Evolutionary conservation across 1,284 basidiomycete genomes (phyloP).

Genomic region (Rhodotorula sp.): DNA sequence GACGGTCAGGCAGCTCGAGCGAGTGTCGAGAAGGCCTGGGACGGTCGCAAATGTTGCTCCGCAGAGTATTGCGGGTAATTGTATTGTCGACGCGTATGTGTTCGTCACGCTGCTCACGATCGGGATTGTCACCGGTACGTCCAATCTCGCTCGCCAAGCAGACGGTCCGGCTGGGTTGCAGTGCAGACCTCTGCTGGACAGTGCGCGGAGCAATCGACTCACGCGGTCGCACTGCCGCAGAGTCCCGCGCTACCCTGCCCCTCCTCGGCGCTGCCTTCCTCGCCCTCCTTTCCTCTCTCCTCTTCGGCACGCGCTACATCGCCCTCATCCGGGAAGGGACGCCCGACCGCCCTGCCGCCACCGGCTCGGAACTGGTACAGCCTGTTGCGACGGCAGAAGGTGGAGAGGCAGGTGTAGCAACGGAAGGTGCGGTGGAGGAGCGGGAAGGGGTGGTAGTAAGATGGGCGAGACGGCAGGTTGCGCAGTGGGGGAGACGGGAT

Average conservation of each 20-base stretch:
- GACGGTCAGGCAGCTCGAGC: constrained; percentile 48
- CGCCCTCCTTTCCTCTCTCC: constrained; percentile 41
- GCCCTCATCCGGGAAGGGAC: constrained; percentile 41
- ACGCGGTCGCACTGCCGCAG: constrained; percentile 1
- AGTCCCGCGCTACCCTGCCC: constrained; percentile 40
- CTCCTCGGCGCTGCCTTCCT: constrained; percentile 43
- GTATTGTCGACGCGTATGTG: constrained; percentile 43
- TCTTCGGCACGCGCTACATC: constrained; percentile 45
- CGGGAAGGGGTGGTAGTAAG: background rate
- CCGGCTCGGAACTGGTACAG: constrained; percentile 8
- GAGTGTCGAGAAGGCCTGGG: constrained; percentile 16
- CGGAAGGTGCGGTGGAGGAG: no score
- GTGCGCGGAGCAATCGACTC: no score
- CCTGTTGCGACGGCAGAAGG: constrained; percentile 12
- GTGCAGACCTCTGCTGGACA: no score
- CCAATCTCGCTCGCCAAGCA: background rate
- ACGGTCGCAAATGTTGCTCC: constrained; percentile 40
- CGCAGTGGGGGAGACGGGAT: constrained; percentile 2
- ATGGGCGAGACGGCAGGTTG: background rate
- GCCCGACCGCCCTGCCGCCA: background rate
- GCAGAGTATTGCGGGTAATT: constrained; percentile 14
- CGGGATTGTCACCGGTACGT: constrained; percentile 37
- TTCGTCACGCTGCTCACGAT: constrained; percentile 41
- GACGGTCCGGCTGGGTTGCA: background rate
- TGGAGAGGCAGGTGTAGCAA: background rate